Evolutionary conservation across 2,329 filamentous ascomycete genomes (phyloP), one percentile per base, ranked within the genome.

Genomic region (Huntiella omanensis): DNA sequence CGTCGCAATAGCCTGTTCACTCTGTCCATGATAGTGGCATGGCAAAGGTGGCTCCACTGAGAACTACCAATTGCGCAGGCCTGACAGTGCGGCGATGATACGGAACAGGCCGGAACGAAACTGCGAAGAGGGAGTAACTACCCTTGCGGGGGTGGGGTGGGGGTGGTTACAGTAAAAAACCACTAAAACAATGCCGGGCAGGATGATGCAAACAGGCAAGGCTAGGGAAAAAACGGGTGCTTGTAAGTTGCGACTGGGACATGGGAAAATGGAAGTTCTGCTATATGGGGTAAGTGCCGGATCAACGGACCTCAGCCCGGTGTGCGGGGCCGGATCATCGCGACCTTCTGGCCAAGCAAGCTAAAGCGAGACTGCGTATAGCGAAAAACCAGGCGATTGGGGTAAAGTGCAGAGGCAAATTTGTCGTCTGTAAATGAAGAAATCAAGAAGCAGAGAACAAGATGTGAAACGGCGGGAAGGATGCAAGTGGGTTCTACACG

Each of bases 151-250:
- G 17, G 40, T 32, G 39, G 12, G 17, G 6, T 11, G 22, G 33
- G 40, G 28, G 40, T 28, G 8, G 11, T 6, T 15, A 11, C 11
- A 15, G 33, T 40, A n/a, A 42, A 48, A 45, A 17, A 12, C 41
- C 41, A 33, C 46, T 44, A 44, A 34, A 33, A 50, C 40, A 22
- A 28, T 28, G n/a, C 10, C 28, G 16, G 38, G 37, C 33, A 43
- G 40, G 33, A 35, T 45, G 33, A 19, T 36, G 45, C 10, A 33
- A 33, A 45, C 40, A 32, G 28, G 37, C 45, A 45, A 41, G 44
- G 43, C 48, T 50, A 47, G 47, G 47, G 38, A 49, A 49, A 34
- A 49, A 49, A 44, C 42, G 37, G 47, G 47, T 48, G 47, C 38
- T 35, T 36, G 33, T 17, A 49, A 38, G 40, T n/a, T 33, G 40